A percentile compares a stretch with the other conserved stretches of the same genome.
Evolutionary conservation across 306 rosid species (phyloP).

Genomic region (Nissolia schottii): DNA sequence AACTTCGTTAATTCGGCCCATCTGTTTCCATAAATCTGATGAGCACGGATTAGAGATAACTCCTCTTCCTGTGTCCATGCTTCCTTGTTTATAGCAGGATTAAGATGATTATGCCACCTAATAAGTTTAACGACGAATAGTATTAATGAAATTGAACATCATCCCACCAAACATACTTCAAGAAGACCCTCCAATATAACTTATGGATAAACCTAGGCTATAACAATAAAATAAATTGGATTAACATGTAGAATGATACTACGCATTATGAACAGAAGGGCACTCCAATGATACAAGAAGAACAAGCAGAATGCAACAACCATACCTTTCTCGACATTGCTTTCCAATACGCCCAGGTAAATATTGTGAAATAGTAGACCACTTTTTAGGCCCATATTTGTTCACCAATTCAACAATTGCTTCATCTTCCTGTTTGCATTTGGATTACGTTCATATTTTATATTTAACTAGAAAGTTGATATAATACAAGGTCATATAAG

Average conservation of each 20-base stretch:
- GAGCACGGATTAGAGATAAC: slow-evolving; percentile 86
- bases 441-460: slow-evolving; percentile 19
- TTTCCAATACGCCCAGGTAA: slow-evolving; percentile 97
- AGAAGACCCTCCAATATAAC: slow-evolving; percentile 7
- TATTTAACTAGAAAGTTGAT: background rate
- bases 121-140: slow-evolving; percentile 9
- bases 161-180: slow-evolving; percentile 7
- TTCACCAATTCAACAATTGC: slow-evolving; percentile 68
- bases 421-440: slow-evolving; percentile 81
- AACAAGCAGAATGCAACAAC: slow-evolving; percentile 3
- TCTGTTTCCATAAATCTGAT: slow-evolving; percentile 86
- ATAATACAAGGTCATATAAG: background rate
- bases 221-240: background rate
- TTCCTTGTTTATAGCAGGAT: slow-evolving; percentile 92
- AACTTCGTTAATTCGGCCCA: slow-evolving; percentile 96
- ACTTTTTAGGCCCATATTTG: slow-evolving; percentile 84
- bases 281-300: background rate
- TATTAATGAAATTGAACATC: background rate
- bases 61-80: slow-evolving; percentile 99
- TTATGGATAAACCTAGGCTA: background rate
- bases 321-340: slow-evolving; percentile 99
- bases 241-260: background rate
- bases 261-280: background rate
- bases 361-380: slow-evolving; percentile 91
- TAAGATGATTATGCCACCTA: slow-evolving; percentile 99